A percentile compares a stretch with the other conserved stretches of the same genome.
phyloP scores from a whole-genome alignment of 1,139 yeast genomes.

The Arxiozyma heterogenica region DNA sequence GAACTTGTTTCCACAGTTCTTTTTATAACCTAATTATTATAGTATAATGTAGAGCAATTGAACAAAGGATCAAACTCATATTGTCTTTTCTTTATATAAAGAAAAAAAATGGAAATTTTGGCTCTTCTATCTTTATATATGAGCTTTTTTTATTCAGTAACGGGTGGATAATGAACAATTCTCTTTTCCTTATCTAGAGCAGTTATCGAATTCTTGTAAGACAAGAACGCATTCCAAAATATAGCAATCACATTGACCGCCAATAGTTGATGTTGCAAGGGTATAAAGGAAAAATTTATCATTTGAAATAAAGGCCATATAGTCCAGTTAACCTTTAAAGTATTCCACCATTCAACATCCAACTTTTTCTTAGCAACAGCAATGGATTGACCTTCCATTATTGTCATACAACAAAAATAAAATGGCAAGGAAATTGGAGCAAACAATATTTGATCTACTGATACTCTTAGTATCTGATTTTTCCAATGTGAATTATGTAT shows the following conservation, averaged over 20 bases:
- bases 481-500: slow-evolving; percentile 22
- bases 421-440: slow-evolving; percentile 69
- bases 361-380: slow-evolving; percentile 37
- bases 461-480: slow-evolving; percentile 42
- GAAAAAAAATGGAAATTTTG: too few species aligned
- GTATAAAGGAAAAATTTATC: slow-evolving; percentile 61
- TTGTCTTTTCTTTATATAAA: background rate
- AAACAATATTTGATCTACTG: slow-evolving; percentile 63
- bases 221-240: slow-evolving; percentile 78
- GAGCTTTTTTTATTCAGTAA: slow-evolving; percentile 27
- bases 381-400: slow-evolving; percentile 44
- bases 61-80: background rate
- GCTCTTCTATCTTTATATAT: background rate
- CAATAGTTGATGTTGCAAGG: slow-evolving; percentile 57
- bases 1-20: too few species aligned
- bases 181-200: slow-evolving; percentile 10
- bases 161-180: slow-evolving; percentile 34
- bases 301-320: slow-evolving; percentile 84
- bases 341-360: slow-evolving; percentile 45
- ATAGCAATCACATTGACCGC: slow-evolving; percentile 66
- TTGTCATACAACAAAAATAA: slow-evolving; percentile 59
- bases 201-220: slow-evolving; percentile 38
- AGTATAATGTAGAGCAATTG: background rate
- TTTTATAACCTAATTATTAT: too few species aligned
- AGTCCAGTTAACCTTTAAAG: slow-evolving; percentile 63